Evolutionary conservation across 2,329 filamentous ascomycete species (phyloP).

Genomic region (Grosmannia huntii): DNA sequence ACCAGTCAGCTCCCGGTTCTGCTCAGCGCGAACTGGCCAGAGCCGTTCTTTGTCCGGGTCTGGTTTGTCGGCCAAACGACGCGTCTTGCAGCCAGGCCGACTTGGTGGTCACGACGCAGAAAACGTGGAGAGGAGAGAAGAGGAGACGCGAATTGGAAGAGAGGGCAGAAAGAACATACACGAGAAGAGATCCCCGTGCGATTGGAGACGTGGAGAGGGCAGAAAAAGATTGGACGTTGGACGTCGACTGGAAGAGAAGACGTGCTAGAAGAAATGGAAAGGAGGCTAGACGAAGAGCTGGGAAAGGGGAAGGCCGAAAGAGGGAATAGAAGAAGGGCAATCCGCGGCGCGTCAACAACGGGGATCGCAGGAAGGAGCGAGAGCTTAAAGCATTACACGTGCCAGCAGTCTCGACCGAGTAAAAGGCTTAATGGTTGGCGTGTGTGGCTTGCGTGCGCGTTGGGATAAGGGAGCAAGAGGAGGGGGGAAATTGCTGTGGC

Average conservation of each 20-base stretch:
- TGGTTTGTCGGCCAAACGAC: neutral
- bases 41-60: neutral
- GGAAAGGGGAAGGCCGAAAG: neutral
- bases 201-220: neutral
- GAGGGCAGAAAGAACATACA: neutral
- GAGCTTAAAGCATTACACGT: constrained; percentile 4
- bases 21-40: neutral
- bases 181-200: neutral
- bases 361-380: constrained; percentile 6
- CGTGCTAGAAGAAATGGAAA: neutral
- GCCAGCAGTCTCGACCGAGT: neutral
- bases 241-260: neutral
- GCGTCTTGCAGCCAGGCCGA: neutral
- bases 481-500: neutral
- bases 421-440: neutral
- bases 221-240: neutral
- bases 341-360: constrained; percentile 12
- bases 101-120: neutral
- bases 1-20: neutral
- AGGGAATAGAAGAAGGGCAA: constrained; percentile 8
- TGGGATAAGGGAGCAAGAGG: neutral
- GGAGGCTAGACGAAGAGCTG: neutral
- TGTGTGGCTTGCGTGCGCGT: constrained; percentile 4
- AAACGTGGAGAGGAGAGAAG: neutral
- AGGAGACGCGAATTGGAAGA: neutral